phyloP scores from a whole-genome alignment of 2,329 filamentous ascomycete genomes.

The Botrytis sinoallii region DNA sequence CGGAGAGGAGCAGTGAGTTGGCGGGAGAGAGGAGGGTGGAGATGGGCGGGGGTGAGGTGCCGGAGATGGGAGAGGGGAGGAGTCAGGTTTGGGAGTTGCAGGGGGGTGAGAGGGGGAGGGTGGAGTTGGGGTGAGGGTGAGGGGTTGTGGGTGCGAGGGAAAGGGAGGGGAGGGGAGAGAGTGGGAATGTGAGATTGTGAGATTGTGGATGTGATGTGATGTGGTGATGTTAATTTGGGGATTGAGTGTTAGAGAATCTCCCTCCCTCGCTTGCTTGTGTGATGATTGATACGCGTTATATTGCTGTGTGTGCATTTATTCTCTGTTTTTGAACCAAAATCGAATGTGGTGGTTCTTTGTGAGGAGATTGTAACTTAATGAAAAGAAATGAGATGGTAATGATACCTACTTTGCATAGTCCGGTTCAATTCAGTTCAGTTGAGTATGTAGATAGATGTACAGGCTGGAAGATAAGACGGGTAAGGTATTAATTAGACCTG shows the following conservation, averaged over 20 bases:
- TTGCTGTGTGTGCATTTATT: background rate
- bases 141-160: too few species aligned
- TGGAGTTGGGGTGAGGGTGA: background rate
- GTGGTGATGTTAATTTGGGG: background rate
- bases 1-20: background rate
- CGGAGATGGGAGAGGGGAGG: background rate
- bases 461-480: too few species aligned
- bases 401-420: background rate
- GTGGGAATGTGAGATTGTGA: too few species aligned
- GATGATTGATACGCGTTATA: background rate
- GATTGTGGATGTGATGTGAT: too few species aligned
- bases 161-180: too few species aligned
- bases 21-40: background rate
- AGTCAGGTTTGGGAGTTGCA: constrained; percentile 1
- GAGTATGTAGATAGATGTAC: background rate
- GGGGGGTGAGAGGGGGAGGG: background rate
- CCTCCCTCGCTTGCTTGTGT: background rate
- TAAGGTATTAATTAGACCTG: background rate
- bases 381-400: too few species aligned
- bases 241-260: background rate
- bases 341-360: background rate
- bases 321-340: background rate
- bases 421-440: too few species aligned
- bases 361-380: background rate
- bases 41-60: too few species aligned